phyloP scores from a whole-genome alignment of 257 asterid genomes.

The Primulina eburnea region DNA sequence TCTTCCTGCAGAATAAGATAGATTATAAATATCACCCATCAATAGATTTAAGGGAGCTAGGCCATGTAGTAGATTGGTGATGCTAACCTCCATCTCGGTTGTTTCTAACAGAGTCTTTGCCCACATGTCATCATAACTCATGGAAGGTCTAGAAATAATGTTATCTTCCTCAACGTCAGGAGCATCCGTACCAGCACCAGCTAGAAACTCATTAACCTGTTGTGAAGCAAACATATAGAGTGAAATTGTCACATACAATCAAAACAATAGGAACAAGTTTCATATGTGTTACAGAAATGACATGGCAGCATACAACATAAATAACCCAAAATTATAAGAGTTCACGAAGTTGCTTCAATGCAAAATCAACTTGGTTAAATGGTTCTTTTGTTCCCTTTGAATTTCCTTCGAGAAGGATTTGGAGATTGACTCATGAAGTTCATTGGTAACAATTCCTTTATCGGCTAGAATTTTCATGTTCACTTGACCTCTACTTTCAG shows the following conservation, averaged over 20 bases:
- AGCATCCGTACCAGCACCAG: conserved; percentile 99
- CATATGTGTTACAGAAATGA: background rate
- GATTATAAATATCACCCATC: background rate
- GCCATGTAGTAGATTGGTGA: conserved; percentile 22
- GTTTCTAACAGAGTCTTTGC: conserved; percentile 97
- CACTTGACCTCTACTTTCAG: background rate
- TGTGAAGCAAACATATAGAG: conserved; percentile 15
- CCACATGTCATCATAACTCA: conserved; percentile 99
- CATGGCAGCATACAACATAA: background rate
- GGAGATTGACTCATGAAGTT: background rate
- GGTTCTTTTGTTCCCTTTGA: too few relatives aligned
- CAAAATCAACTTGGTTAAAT: background rate
- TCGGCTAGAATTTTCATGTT: background rate
- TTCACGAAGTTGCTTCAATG: background rate
- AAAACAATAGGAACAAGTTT: conserved; percentile 14
- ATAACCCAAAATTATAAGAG: too few relatives aligned
- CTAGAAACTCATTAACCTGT: conserved; percentile 93
- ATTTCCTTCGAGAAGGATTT: background rate
- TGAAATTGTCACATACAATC: conserved; percentile 10
- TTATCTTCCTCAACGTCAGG: conserved; percentile 99
- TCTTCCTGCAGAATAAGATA: conserved; percentile 57
- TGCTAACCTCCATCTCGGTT: conserved; percentile 72
- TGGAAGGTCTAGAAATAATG: conserved; percentile 80
- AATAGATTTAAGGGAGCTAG: conserved; percentile 21
- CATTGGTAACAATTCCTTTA: background rate